Evolutionary conservation across 2,329 filamentous ascomycete species (phyloP).

Genomic region (Sclerotinia nivalis): DNA sequence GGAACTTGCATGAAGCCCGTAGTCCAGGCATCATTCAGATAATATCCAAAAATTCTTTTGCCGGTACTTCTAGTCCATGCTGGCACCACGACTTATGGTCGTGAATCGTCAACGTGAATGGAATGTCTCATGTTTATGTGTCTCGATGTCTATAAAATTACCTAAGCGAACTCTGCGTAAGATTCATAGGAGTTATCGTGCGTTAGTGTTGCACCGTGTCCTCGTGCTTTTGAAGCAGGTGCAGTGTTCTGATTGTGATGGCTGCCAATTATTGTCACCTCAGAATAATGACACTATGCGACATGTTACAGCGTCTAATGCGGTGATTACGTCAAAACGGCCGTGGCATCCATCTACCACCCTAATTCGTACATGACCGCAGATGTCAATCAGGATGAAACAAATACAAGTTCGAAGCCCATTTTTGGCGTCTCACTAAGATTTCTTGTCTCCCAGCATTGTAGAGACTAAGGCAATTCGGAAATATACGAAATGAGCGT

Average conservation of each 20-base stretch:
- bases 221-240: slow-evolving; percentile 4
- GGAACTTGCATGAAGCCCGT: neutral
- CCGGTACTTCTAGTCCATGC: neutral
- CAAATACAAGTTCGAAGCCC: slow-evolving; percentile 5
- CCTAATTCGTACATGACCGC: slow-evolving; percentile 19
- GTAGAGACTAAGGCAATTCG: neutral
- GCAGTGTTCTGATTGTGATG: neutral
- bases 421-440: slow-evolving; percentile 18
- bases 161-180: slow-evolving; percentile 1
- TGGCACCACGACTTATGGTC: slow-evolving; percentile 12
- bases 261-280: slow-evolving; percentile 9
- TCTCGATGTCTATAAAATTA: slow-evolving; percentile 4
- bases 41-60: neutral
- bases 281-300: slow-evolving; percentile 4
- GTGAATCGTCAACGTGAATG: slow-evolving; percentile 3
- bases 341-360: neutral
- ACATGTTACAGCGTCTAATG: neutral
- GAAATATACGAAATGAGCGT: slow-evolving; percentile 9
- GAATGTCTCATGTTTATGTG: slow-evolving; percentile 7
- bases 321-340: slow-evolving; percentile 14
- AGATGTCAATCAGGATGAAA: slow-evolving; percentile 24
- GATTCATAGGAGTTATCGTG: slow-evolving; percentile 4
- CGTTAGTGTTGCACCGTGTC: slow-evolving; percentile 7
- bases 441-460: neutral
- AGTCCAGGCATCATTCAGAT: neutral